Percentiles rank a stretch among this genome's conserved stretches.
phyloP scores from a whole-genome alignment of 176 grass and related monocot species.

The Carex cristatella region DNA sequence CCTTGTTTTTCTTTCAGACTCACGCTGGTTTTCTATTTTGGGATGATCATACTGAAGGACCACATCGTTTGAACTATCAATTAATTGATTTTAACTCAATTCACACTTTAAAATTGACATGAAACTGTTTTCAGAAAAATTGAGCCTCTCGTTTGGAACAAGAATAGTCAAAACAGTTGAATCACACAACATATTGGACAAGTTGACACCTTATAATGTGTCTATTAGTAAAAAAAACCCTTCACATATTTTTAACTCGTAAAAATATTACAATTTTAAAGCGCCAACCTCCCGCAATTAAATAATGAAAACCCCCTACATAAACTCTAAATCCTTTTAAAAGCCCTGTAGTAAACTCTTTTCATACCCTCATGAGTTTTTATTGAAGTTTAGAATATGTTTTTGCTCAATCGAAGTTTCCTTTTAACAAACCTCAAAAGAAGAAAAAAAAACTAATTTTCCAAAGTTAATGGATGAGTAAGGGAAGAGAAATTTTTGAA shows the following conservation, averaged over 20 bases:
- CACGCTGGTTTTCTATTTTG: not conserved
- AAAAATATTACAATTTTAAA: not conserved
- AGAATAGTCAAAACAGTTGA: slow-evolving; percentile 16
- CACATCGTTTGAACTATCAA: slow-evolving; percentile 2
- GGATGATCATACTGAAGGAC: not conserved
- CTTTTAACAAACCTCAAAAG: not conserved
- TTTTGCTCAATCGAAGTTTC: not conserved
- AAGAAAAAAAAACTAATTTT: not conserved
- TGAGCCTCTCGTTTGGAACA: slow-evolving; percentile 2
- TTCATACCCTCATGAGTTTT: not conserved
- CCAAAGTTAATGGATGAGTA: not conserved
- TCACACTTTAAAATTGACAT: not conserved
- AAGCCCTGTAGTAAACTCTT: not conserved
- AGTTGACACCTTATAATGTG: not conserved
- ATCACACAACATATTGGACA: not conserved
- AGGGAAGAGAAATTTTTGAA: not conserved
- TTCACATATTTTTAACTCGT: not conserved
- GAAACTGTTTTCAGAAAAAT: not conserved
- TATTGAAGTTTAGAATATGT: not conserved
- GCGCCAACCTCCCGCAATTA: not conserved
- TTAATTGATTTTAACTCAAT: slow-evolving; percentile 7
- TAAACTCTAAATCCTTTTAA: not conserved
- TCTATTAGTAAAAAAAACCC: not conserved
- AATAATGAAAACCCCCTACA: not conserved
- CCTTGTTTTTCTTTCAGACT: not conserved